Conservation (phyloP, 2,329 filamentous ascomycete species). For the Scolecobasidium constrictum region DNA sequence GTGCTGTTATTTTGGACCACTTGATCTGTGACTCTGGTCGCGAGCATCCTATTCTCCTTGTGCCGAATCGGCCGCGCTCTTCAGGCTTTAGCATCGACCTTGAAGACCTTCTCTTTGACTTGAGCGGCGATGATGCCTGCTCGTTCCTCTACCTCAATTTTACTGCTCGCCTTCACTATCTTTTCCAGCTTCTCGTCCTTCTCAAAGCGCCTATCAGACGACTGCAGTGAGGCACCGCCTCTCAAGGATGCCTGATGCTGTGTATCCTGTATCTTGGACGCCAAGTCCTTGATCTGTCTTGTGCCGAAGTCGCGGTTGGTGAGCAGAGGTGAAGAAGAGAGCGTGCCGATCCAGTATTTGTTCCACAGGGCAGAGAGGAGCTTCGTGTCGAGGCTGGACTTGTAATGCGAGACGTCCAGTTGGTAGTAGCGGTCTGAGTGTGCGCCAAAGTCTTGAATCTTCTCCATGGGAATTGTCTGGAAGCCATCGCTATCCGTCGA, state of each 20-base stretch:
- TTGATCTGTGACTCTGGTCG: no score
- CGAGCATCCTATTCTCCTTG: no score
- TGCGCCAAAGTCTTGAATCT: slow-evolving; percentile 91
- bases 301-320: slow-evolving; percentile 89
- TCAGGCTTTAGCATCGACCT: neutral
- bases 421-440: slow-evolving; percentile 86
- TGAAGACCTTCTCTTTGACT: slow-evolving; percentile 53
- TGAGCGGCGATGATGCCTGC: slow-evolving; percentile 52
- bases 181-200: slow-evolving; percentile 44
- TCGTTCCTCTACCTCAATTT: slow-evolving; percentile 51
- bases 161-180: slow-evolving; percentile 48
- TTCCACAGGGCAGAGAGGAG: slow-evolving; percentile 89
- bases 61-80: no score
- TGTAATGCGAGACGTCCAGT: slow-evolving; percentile 87
- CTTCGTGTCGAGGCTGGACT: slow-evolving; percentile 79
- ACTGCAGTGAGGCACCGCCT: slow-evolving; percentile 16
- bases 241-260: slow-evolving; percentile 29
- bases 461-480: slow-evolving; percentile 77
- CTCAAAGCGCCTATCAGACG: slow-evolving; percentile 16
- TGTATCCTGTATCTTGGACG: slow-evolving; percentile 66
- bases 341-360: slow-evolving; percentile 97
- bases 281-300: slow-evolving; percentile 83
- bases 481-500: slow-evolving; percentile 43
- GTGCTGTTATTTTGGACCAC: no score
- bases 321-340: slow-evolving; percentile 81